Percentiles rank a stretch among this genome's conserved stretches.
These are phyloP conservation scores for Guadua angustifolia DNA, from an alignment of 176 grass and related monocot genomes.

Conservation along the genomic window DNA sequence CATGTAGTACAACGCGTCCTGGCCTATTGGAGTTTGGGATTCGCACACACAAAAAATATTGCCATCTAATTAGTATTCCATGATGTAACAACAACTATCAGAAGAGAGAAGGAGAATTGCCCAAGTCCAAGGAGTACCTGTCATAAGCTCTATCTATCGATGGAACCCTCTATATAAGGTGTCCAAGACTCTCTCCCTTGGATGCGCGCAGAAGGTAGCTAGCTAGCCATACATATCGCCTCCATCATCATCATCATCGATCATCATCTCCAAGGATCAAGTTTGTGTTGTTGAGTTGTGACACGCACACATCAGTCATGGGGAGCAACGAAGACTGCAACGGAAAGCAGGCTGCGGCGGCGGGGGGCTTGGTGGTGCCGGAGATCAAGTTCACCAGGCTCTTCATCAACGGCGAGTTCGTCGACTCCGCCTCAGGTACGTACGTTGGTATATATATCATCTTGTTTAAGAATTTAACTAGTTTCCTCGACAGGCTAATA, in stretches of 20 bases:
- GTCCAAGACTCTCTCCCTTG: neutral
- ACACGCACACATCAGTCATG: slow-evolving; percentile 21
- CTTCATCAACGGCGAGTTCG: slow-evolving; percentile 92
- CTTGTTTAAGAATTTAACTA: no score
- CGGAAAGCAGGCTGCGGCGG: neutral
- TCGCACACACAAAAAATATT: no score
- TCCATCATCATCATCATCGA: no score
- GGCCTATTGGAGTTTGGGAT: no score
- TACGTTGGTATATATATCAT: no score
- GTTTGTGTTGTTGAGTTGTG: neutral
- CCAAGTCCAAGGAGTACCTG: neutral
- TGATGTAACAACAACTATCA: neutral
- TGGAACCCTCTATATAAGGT: neutral
- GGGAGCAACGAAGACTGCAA: slow-evolving; percentile 36
- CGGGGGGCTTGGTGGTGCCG: slow-evolving; percentile 45
- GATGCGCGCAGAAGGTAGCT: neutral
- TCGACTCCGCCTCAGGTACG: slow-evolving; percentile 72
- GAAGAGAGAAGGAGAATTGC: neutral
- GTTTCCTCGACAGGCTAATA: no score
- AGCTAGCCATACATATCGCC: neutral
- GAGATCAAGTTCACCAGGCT: slow-evolving; percentile 94
- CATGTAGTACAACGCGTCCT: no score
- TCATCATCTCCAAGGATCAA: neutral
- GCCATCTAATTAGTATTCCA: neutral
- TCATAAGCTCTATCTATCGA: neutral